A percentile compares a stretch with the other conserved stretches of the same genome.
Conservation (phyloP, 805 yeast genomes). For the Cyberlindnera samutprakarnensis region DNA sequence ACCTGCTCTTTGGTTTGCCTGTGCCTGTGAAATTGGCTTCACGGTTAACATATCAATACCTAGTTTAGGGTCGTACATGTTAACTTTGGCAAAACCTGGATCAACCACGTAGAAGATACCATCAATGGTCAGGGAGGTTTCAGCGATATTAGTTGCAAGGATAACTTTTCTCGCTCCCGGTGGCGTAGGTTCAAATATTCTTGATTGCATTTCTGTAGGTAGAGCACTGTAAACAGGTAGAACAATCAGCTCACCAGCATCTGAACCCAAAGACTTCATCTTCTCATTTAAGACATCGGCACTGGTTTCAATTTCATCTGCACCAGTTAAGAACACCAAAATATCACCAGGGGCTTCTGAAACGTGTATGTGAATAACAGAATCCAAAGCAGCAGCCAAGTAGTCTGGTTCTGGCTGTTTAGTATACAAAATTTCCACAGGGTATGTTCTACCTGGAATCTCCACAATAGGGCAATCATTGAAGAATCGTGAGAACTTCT, state of each 20-base stretch:
- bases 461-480: conserved; percentile 71
- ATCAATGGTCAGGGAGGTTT: conserved; percentile 93
- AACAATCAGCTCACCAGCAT: conserved; percentile 59
- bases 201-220: conserved; percentile 84
- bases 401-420: conserved; percentile 83
- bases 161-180: conserved; percentile 78
- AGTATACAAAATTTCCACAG: conserved; percentile 79
- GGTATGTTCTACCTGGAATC: conserved; percentile 87
- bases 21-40: conserved; percentile 88
- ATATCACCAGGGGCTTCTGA: conserved; percentile 76
- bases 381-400: conserved; percentile 72
- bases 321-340: conserved; percentile 80
- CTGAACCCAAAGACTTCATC: conserved; percentile 53
- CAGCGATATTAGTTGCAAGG: conserved; percentile 94
- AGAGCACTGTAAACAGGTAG: conserved; percentile 87
- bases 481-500: conserved; percentile 77
- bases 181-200: conserved; percentile 87
- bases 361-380: conserved; percentile 79
- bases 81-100: conserved; percentile 90
- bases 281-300: conserved; percentile 66
- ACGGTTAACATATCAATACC: conserved; percentile 88
- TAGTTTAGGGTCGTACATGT: conserved; percentile 76
- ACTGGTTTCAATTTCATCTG: conserved; percentile 90
- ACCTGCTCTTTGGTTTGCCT: conserved; percentile 93
- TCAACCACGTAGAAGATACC: conserved; percentile 89